Evolutionary conservation across 257 asterid species (phyloP).

Genomic region (Lycium ferocissimum): DNA sequence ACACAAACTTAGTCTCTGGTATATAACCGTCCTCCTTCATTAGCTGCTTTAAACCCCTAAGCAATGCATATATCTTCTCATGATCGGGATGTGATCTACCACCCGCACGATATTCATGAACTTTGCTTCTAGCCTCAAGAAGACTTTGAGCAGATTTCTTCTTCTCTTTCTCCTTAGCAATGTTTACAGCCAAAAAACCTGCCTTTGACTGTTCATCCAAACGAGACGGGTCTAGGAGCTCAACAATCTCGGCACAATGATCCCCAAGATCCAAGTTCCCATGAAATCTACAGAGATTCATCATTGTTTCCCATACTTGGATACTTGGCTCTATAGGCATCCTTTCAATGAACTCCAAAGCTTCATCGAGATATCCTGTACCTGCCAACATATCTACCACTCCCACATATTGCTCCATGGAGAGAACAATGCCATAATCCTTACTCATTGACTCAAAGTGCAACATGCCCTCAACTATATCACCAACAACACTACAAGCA

Average conservation of each 20-base stretch:
- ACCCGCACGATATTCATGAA: constrained; percentile 82
- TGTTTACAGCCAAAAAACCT: constrained; percentile 66
- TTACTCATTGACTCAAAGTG: constrained; percentile 77
- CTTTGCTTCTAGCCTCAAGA: constrained; percentile 60
- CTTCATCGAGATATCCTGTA: constrained; percentile 78
- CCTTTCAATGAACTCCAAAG: constrained; percentile 73
- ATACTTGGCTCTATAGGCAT: constrained; percentile 65
- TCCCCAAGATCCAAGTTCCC: constrained; percentile 81
- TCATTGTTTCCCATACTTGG: constrained; percentile 71
- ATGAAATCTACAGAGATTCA: constrained; percentile 72
- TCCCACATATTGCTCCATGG: constrained; percentile 72
- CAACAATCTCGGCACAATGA: constrained; percentile 67
- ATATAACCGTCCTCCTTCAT: constrained; percentile 83
- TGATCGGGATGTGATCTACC: constrained; percentile 80
- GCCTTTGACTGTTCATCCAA: constrained; percentile 68
- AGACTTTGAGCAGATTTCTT: constrained; percentile 55
- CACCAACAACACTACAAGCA: constrained; percentile 68
- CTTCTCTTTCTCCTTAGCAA: constrained; percentile 58
- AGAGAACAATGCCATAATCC: constrained; percentile 64
- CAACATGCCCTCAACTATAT: constrained; percentile 70
- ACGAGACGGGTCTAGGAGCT: constrained; percentile 62
- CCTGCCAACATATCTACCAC: constrained; percentile 75
- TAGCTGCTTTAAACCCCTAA: constrained; percentile 70
- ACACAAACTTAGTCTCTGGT: constrained; percentile 75
- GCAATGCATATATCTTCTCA: constrained; percentile 61